These are phyloP conservation scores for Puccinia coronata DNA, from an alignment of 1,284 basidiomycete species.

Conservation along the genomic window DNA sequence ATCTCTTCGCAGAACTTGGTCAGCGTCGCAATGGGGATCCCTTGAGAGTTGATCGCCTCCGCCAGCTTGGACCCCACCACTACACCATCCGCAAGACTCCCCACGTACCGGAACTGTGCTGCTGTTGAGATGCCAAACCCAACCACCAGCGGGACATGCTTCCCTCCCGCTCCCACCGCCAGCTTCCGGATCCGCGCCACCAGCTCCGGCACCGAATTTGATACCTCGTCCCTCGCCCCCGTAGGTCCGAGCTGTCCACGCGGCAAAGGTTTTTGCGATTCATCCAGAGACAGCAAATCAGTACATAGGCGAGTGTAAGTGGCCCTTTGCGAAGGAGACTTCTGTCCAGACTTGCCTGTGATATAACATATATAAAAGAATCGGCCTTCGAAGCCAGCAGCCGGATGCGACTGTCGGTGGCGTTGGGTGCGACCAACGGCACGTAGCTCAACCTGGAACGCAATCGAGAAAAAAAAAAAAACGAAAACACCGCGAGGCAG, in stretches of 20 bases:
- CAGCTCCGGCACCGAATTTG: conserved; percentile 26
- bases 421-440: conserved; percentile 92
- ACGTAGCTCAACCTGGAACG: conserved; percentile 82
- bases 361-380: conserved; percentile 95
- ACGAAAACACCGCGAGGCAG: conserved; percentile 61
- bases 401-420: conserved; percentile 79
- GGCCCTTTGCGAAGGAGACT: not conserved
- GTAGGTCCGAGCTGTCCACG: conserved; percentile 31
- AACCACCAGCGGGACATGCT: conserved; percentile 82
- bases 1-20: conserved; percentile 38
- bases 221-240: conserved; percentile 22
- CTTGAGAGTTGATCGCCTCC: conserved; percentile 67
- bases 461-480: conserved; percentile 62
- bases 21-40: conserved; percentile 54
- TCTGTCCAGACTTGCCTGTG: conserved; percentile 62
- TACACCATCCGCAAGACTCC: conserved; percentile 79
- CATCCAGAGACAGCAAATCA: not conserved
- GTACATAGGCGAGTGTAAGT: not conserved
- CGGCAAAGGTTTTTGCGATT: not conserved
- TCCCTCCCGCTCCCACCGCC: conserved; percentile 54
- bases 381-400: conserved; percentile 92
- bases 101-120: conserved; percentile 82
- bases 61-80: conserved; percentile 89
- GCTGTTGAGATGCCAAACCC: conserved; percentile 96
- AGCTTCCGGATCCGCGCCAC: conserved; percentile 19